phyloP scores from a whole-genome alignment of 1,284 basidiomycete genomes.

The Cutaneotrichosporon sp. region DNA sequence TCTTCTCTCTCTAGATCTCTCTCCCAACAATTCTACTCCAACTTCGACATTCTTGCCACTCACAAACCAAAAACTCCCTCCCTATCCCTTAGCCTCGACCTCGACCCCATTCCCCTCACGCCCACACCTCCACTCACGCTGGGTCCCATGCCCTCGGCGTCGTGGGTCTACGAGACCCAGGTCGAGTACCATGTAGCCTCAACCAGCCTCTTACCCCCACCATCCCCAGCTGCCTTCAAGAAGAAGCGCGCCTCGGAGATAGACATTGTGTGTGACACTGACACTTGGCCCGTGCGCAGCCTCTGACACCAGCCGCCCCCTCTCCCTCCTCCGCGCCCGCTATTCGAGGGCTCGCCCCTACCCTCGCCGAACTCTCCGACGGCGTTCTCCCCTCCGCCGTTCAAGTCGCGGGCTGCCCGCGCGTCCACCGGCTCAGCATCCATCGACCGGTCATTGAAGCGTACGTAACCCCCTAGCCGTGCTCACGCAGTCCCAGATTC shows the following conservation, averaged over 20 bases:
- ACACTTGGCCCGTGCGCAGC: neutral
- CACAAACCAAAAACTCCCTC: neutral
- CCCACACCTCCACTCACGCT: neutral
- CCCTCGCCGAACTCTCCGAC: neutral
- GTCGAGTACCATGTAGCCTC: slow-evolving; percentile 22
- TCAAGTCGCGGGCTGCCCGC: neutral
- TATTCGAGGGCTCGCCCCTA: neutral
- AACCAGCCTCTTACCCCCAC: neutral
- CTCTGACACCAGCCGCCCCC: neutral
- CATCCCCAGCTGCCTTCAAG: neutral
- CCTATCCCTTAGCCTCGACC: neutral
- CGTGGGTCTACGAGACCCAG: slow-evolving; percentile 21
- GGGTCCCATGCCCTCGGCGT: slow-evolving; percentile 1
- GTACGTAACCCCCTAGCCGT: neutral
- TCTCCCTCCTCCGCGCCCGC: neutral
- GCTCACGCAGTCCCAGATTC: slow-evolving; percentile 3
- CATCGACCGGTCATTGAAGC: neutral
- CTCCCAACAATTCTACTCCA: neutral
- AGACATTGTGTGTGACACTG: neutral
- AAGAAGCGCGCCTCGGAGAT: slow-evolving; percentile 11
- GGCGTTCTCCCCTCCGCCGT: neutral
- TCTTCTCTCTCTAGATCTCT: neutral
- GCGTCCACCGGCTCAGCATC: slow-evolving; percentile 5
- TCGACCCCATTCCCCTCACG: neutral
- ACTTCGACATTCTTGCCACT: neutral